A percentile compares a stretch with the other conserved stretches of the same genome.
These are phyloP conservation scores for Fusarium ramigenum DNA, from an alignment of 2,329 filamentous ascomycete genomes.

Conservation along the genomic window DNA sequence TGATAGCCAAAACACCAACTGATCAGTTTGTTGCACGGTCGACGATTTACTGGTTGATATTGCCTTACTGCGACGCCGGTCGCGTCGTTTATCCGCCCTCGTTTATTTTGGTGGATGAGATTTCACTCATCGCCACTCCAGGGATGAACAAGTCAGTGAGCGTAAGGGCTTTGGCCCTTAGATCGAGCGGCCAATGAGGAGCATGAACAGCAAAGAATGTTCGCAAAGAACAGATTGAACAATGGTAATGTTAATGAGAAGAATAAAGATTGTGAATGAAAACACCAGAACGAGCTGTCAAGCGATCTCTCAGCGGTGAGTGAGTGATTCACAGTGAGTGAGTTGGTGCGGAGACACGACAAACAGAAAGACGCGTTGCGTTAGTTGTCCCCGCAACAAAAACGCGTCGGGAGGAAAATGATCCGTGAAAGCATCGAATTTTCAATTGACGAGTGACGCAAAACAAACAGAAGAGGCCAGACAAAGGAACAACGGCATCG, in stretches of 20 bases:
- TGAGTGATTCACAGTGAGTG: background rate
- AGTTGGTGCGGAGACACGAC: background rate
- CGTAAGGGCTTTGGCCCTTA: background rate
- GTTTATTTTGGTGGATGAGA: background rate
- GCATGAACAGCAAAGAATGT: background rate
- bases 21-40: too few relatives aligned
- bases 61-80: background rate
- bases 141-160: background rate
- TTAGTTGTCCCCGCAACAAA: conserved; percentile 29
- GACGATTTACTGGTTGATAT: too few relatives aligned
- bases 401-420: conserved; percentile 28
- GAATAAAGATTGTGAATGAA: background rate
- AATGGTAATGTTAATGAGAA: rapidly evolving
- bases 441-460: conserved; percentile 8
- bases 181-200: background rate
- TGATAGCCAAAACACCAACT: background rate
- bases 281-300: rapidly evolving
- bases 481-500: background rate
- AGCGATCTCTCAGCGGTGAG: background rate
- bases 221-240: background rate
- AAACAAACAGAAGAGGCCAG: conserved; percentile 9
- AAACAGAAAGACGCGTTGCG: background rate
- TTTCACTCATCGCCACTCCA: background rate
- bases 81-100: background rate
- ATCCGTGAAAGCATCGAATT: conserved; percentile 26